Evolutionary conservation across 176 grass and related monocot genomes (phyloP), one percentile per base, ranked within the genome.

Genomic region (Triticum dicoccoides): DNA sequence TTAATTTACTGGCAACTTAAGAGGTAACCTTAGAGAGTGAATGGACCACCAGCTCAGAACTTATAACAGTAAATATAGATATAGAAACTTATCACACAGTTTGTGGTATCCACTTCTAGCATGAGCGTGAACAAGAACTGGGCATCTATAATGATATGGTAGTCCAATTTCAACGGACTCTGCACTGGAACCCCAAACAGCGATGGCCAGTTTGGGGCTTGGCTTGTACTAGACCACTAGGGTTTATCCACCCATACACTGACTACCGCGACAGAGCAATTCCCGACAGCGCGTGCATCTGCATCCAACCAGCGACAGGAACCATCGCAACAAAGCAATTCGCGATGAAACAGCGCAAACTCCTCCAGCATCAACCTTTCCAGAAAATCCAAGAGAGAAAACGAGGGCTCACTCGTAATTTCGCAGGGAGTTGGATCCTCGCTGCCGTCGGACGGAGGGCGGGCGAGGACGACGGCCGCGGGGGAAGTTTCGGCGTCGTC

Each of bases 401-500:
- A 72, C 34, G 45, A 73, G 5, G 63, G 78, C 85, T 86, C 76
- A 95, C 90, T 9, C 69, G 90, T 92, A 72, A 95, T 39, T 67
- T 95, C 88, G 80, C 93, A 95, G 80, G 93, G 88, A 76, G 72
- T 24, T 14, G 69, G 13, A 12, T 88, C 88, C 32, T 80, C 44
- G 1, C 68, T 82, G n/a, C 37, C 68, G 1, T 65, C 73, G 18
- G 32, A 18, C 3, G 29, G n/a, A 18, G 82, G 81, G 52, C 51
- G 69, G n/a, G 3, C 38, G 27, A 86, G 85, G 0, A 90, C 49
- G 12, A 85, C 52, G 58, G 65, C n/a, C n/a, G n/a, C n/a, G n/a
- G 76, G 69, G 21, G 29, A 5, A 8, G 73, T 65, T 37, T 89
- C 80, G 7, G 76, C 83, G 68, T 93, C 92, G 20, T 86, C 49